Evolutionary conservation across 1,284 basidiomycete species (phyloP).

Genomic region (Cutaneotrichosporon sp.): DNA sequence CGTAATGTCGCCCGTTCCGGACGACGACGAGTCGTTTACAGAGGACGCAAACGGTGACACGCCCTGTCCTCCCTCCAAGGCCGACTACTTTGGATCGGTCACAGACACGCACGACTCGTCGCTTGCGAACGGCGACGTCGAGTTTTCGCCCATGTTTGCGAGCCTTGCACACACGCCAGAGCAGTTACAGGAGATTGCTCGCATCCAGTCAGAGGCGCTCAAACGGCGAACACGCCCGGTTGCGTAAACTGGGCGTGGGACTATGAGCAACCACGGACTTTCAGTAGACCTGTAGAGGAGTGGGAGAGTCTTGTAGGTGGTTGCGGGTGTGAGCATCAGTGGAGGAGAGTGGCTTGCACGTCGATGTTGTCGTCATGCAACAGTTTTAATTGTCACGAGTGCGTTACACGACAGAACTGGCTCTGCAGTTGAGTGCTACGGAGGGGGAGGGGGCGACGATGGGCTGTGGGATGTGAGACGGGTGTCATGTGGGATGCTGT

Average conservation of each 20-base stretch:
- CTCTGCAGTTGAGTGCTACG: too few relatives aligned
- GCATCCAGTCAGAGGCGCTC: constrained; percentile 31
- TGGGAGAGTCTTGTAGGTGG: neutral
- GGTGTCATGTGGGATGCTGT: too few relatives aligned
- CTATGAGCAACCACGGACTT: neutral
- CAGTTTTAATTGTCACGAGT: neutral
- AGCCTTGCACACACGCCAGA: constrained; percentile 47
- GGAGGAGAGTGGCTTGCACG: neutral
- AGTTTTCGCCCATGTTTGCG: constrained; percentile 41
- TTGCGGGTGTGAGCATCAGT: neutral
- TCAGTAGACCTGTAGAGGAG: neutral
- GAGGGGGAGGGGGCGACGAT: neutral
- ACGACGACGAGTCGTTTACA: neutral
- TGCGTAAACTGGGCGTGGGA: neutral
- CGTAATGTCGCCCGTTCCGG: neutral
- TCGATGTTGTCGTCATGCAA: neutral
- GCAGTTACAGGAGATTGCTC: constrained; percentile 44
- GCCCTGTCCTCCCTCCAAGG: neutral
- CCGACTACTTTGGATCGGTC: constrained; percentile 4
- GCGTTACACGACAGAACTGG: neutral
- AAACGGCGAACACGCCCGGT: constrained; percentile 13
- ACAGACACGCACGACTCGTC: neutral
- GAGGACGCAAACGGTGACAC: neutral
- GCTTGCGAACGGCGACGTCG: neutral
- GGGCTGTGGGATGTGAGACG: neutral